Evolutionary conservation across 371 early-diverging fungal genomes (phyloP).

Genomic region (Coemansia sp.): DNA sequence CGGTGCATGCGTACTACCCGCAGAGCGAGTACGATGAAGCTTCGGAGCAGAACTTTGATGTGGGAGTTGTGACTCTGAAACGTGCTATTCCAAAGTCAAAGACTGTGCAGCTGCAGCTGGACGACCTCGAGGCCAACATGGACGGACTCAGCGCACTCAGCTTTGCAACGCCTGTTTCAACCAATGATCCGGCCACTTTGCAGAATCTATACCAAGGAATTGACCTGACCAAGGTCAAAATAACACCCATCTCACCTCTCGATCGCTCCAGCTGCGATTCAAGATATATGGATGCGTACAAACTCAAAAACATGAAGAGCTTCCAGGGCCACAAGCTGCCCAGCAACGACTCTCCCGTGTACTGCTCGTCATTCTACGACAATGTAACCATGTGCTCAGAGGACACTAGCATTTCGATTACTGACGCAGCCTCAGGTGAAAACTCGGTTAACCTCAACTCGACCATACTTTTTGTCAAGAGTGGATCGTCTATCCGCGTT

Average conservation of each 20-base stretch:
- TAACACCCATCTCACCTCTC: slow-evolving; percentile 22
- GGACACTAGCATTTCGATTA: slow-evolving; percentile 39
- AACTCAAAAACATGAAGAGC: slow-evolving; percentile 42
- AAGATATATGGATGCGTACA: slow-evolving; percentile 30
- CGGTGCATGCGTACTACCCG: slow-evolving; percentile 45
- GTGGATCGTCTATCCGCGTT: slow-evolving; percentile 28
- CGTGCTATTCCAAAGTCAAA: slow-evolving; percentile 18
- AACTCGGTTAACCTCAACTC: slow-evolving; percentile 46
- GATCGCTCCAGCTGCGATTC: slow-evolving; percentile 36
- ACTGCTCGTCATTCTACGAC: slow-evolving; percentile 43
- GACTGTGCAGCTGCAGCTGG: slow-evolving; percentile 33
- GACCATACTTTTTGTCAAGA: slow-evolving; percentile 32
- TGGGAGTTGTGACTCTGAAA: slow-evolving; percentile 37
- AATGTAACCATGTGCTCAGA: slow-evolving; percentile 35
- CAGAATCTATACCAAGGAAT: slow-evolving; percentile 40
- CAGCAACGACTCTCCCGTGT: slow-evolving; percentile 31
- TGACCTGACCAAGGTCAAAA: slow-evolving; percentile 37
- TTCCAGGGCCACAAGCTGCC: slow-evolving; percentile 42
- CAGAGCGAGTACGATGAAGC: slow-evolving; percentile 39
- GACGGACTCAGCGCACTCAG: slow-evolving; percentile 27
- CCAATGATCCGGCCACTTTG: slow-evolving; percentile 36
- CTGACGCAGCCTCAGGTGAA: slow-evolving; percentile 1
- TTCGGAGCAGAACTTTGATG: slow-evolving; percentile 47
- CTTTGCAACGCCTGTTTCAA: slow-evolving; percentile 27
- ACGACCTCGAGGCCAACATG: slow-evolving; percentile 32